Conservation (phyloP, 1,139 yeast genomes). For the Kodamaea plutei region DNA sequence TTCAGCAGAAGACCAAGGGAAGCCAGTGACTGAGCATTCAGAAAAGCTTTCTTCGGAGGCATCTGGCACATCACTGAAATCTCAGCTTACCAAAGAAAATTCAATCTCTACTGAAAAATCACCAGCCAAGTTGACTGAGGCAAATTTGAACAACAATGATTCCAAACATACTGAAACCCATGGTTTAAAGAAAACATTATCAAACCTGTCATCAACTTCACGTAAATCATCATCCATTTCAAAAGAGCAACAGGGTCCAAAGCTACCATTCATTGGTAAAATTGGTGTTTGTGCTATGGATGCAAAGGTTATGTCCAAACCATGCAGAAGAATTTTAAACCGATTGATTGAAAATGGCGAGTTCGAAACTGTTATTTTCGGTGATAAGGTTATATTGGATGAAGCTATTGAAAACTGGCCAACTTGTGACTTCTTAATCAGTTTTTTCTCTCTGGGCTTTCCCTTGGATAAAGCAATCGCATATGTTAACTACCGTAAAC, state of each 20-base stretch:
- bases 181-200: constrained; percentile 33
- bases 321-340: constrained; percentile 87
- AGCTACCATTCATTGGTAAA: constrained; percentile 76
- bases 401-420: constrained; percentile 97
- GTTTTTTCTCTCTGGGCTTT: constrained; percentile 93
- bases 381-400: constrained; percentile 94
- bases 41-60: neutral
- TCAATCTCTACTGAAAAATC: constrained; percentile 1
- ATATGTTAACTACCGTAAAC: constrained; percentile 85
- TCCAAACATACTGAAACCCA: constrained; percentile 6
- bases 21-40: too few relatives aligned
- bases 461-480: constrained; percentile 94
- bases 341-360: constrained; percentile 89
- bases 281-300: constrained; percentile 99
- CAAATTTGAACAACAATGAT: constrained; percentile 16
- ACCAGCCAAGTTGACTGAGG: constrained; percentile 16
- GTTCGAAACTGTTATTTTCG: constrained; percentile 94
- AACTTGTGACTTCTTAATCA: constrained; percentile 89
- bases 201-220: constrained; percentile 37
- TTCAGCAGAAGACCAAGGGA: constrained; percentile 50
- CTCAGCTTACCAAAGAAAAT: neutral
- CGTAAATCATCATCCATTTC: constrained; percentile 45
- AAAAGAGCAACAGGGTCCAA: constrained; percentile 41
- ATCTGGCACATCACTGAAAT: neutral
- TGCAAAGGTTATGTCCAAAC: constrained; percentile 91